A percentile compares a stretch with the other conserved stretches of the same genome.
phyloP scores from a whole-genome alignment of 768 basidiomycete species.

The Hemileccinum impolitum region DNA sequence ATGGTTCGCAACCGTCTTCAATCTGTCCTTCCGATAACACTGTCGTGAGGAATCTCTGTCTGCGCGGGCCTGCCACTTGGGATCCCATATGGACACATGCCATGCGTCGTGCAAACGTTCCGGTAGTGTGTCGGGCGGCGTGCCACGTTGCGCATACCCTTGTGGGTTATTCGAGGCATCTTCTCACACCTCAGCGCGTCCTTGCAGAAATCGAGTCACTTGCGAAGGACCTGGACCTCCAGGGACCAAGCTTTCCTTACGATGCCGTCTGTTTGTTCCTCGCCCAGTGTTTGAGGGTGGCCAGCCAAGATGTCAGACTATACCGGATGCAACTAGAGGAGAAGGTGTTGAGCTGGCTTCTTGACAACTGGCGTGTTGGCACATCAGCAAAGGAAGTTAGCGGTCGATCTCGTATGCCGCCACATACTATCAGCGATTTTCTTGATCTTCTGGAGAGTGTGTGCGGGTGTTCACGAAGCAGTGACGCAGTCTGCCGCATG shows the following conservation, averaged over 20 bases:
- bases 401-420: conserved; percentile 42
- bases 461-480: conserved; percentile 51
- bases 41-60: not conserved
- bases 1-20: conserved; percentile 22
- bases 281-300: conserved; percentile 60
- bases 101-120: conserved; percentile 66
- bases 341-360: conserved; percentile 79
- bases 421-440: conserved; percentile 57
- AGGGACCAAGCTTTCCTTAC: conserved; percentile 82
- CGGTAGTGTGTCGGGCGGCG: conserved; percentile 74
- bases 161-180: conserved; percentile 38
- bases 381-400: conserved; percentile 36
- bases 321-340: conserved; percentile 86
- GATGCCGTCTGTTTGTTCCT: conserved; percentile 91
- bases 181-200: conserved; percentile 55
- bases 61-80: conserved; percentile 49
- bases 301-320: conserved; percentile 77
- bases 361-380: conserved; percentile 63
- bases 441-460: conserved; percentile 61
- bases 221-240: conserved; percentile 80
- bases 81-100: conserved; percentile 80
- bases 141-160: conserved; percentile 65
- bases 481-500: conserved; percentile 44
- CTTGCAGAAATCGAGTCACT: conserved; percentile 75
- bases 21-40: conserved; percentile 1